Conservation (phyloP, 148 eudicot genomes). For the Chenopodium berlandieri region DNA sequence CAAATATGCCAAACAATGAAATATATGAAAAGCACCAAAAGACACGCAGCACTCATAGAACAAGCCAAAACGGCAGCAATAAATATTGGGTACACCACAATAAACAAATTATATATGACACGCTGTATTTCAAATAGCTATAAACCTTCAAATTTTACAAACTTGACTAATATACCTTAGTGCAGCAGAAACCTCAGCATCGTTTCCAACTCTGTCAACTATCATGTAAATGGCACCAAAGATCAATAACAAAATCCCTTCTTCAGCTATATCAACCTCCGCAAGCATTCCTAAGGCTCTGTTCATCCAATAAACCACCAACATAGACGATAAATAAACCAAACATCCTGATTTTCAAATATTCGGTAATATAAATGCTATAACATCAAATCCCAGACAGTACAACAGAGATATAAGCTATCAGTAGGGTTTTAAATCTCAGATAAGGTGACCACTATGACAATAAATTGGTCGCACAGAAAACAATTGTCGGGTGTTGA, state of each 20-base stretch:
- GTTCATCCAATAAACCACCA: slow-evolving; percentile 33
- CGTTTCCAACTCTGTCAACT: slow-evolving; percentile 55
- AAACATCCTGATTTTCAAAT: background rate
- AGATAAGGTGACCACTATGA: background rate
- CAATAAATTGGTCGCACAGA: background rate
- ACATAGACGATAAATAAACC: slow-evolving; percentile 5
- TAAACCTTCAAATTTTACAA: background rate
- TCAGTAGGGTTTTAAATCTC: no score
- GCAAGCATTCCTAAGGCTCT: slow-evolving; percentile 83
- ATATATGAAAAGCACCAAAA: background rate
- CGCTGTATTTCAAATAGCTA: slow-evolving; percentile 4
- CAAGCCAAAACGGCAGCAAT: slow-evolving; percentile 5
- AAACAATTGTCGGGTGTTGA: no score
- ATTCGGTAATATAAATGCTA: background rate
- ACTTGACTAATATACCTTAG: slow-evolving; percentile 47
- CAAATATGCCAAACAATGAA: background rate
- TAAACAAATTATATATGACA: background rate
- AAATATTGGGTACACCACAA: background rate
- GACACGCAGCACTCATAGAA: background rate
- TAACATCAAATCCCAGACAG: background rate
- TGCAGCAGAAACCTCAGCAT: slow-evolving; percentile 75
- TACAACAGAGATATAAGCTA: background rate
- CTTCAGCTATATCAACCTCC: slow-evolving; percentile 74
- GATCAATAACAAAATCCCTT: slow-evolving; percentile 77
- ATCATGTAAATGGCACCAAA: slow-evolving; percentile 75